Base-by-base conservation (phyloP, 2,329 filamentous ascomycete species). In the Elsinoe necatrix region DNA sequence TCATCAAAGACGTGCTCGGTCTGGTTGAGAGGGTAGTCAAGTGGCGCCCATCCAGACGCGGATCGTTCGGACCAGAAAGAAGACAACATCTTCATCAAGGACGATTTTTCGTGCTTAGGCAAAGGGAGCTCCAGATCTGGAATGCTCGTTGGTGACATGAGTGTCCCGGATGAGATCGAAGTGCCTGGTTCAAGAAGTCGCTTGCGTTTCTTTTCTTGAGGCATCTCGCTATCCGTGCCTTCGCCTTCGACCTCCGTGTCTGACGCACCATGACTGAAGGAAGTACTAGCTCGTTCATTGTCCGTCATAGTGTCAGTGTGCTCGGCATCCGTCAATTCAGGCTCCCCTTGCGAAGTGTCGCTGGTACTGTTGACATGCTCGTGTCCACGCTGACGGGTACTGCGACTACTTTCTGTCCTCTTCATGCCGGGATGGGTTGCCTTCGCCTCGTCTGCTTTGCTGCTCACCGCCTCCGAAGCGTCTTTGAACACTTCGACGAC, bases 11-110 rank as follows among this genome's bases (percentile, higher is more conserved):
- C 91, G 69, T 98, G 93, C 68, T 98, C 95, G 12, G 86, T 89
- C 48, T 86, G 66, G 18, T 72, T 70, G 41, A 97, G 80, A 2
- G 95, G 95, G 65, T 98, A 98, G 56, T 98, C 93, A 18, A 98
- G 79, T 20, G 86, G 82, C 4, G 86, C 81, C 93, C 93, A 98
- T 35, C 92, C 91, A 69, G 90, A 96, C 21, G 95, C 89, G 48
- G 93, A 97, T 55, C 93, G 83, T 71, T 98, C 95, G 1, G 93
- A 95, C 93, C 93, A 98, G 71, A 98, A 98, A 65, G 92, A 96
- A 14, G 90, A 93, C 45, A 98, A 78, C 75, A 96, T 90, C 68
- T 95, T 95, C 82, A 98, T 86, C 62, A 97, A 76, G 45, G 90
- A 96, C 57, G 84, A 91, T 70, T 92, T 93, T 67, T 96, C 89